Evolutionary conservation across 192 early-diverging fungal genomes (phyloP), one percentile per base, ranked within the genome.

Genomic region (Polychytrium aggregatum): DNA sequence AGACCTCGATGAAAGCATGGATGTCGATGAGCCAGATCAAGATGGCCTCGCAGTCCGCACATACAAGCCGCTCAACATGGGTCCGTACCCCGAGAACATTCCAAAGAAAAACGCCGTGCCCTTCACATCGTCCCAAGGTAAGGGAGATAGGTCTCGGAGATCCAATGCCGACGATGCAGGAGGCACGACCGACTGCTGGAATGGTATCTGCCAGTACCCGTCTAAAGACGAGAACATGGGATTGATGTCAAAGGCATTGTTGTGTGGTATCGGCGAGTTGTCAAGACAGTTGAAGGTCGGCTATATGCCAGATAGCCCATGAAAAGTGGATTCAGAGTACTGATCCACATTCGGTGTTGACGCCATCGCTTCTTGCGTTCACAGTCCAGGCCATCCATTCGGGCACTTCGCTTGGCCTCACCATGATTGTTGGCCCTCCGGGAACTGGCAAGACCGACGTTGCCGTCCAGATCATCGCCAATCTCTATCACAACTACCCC

Each of bases 391-490:
- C 93, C 0, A 94, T 99, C 56, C 70, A 69, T 36, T 73, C 90
- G n/a, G 92, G 90, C 39, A 70, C 71, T 25, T 85, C 79, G 17
- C 82, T 76, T 4, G 97, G 97, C 0, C 66, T 99, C 26, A 90
- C 92, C 3, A 59, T 99, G 64, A 70, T 98, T 3, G 92, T 96
- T 24, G 97, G 97, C 25, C 94, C 97, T 46, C 97, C 97, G 10
- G 96, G 97, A 37, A 93, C 97, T 6, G 97, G 97, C 40, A 99
- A 99, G 61, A 97, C 94, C 0, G 92, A 96, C 59, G 84, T 92
- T 2, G 93, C 97, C 0, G 97, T 93, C 10, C 93, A 99, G 63
- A 89, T 92, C 21, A 86, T 96, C 50, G 72, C 87, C 59, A 97
- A 95, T 52, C 63, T 97, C 33, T 98, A 98, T 59, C 90, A 94